These are phyloP conservation scores for Gossypium davidsonii DNA, from an alignment of 441 rosid genomes.

Conservation along the genomic window DNA sequence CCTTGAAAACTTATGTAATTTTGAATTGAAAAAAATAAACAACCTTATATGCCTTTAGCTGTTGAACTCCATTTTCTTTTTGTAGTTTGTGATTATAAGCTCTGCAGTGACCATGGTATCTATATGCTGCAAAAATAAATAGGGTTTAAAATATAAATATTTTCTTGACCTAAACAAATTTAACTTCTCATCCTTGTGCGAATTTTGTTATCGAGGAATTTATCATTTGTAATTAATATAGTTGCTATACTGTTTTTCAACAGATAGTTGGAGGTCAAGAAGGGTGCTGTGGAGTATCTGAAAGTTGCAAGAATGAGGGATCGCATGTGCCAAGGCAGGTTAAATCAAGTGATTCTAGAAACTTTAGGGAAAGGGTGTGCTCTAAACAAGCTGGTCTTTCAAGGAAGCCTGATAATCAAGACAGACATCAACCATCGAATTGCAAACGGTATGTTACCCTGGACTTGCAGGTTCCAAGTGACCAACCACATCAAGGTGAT, in stretches of 20 bases:
- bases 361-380: slow-evolving; percentile 46
- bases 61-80: not conserved
- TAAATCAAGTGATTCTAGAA: slow-evolving; percentile 32
- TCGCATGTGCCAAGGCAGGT: slow-evolving; percentile 23
- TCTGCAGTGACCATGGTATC: not conserved
- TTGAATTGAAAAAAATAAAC: not conserved
- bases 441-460: slow-evolving; percentile 35
- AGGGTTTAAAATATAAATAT: not conserved
- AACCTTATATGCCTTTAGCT: not conserved
- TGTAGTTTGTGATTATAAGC: not conserved
- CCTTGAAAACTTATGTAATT: not conserved
- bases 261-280: slow-evolving; percentile 40
- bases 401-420: slow-evolving; percentile 43
- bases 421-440: slow-evolving; percentile 26
- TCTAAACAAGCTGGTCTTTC: slow-evolving; percentile 42
- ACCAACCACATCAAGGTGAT: slow-evolving; percentile 31
- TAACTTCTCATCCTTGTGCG: not conserved
- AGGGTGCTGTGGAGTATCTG: slow-evolving; percentile 30
- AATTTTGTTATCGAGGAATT: slow-evolving; percentile 13
- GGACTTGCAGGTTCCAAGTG: slow-evolving; percentile 41
- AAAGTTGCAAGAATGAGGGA: slow-evolving; percentile 29
- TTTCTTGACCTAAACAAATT: slow-evolving; percentile 4
- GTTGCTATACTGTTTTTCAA: slow-evolving; percentile 24
- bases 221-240: slow-evolving; percentile 5
- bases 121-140: not conserved